A percentile compares a stretch with the other conserved stretches of the same genome.
These are phyloP conservation scores for Raphanus raphanistrum DNA, from an alignment of 345 rosid species.

Conservation along the genomic window DNA sequence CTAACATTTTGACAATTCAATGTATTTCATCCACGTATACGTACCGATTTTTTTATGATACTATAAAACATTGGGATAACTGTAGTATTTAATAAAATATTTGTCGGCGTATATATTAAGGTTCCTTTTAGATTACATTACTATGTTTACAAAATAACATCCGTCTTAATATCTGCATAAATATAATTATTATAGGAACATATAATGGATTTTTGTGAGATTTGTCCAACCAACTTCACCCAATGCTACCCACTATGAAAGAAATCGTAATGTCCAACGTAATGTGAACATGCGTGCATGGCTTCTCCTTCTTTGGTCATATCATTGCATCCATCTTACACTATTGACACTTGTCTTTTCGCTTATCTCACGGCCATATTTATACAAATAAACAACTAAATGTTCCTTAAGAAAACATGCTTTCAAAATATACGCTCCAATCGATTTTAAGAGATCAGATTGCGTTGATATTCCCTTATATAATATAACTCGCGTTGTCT, in stretches of 20 bases:
- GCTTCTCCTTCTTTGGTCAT: constrained; percentile 9
- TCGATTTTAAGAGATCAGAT: background rate
- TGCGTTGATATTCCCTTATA: constrained; percentile 19
- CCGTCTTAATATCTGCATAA: constrained; percentile 33
- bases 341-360: constrained; percentile 21
- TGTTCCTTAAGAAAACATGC: background rate
- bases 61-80: constrained; percentile 1
- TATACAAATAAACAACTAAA: background rate
- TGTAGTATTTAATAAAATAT: constrained; percentile 30
- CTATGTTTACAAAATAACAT: constrained; percentile 26
- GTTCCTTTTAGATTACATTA: constrained; percentile 47
- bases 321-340: background rate
- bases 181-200: constrained; percentile 28
- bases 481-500: background rate
- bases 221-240: constrained; percentile 95
- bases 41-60: background rate
- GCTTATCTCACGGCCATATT: constrained; percentile 8
- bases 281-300: constrained; percentile 42
- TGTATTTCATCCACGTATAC: constrained; percentile 8
- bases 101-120: constrained; percentile 46
- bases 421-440: background rate
- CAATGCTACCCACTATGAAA: constrained; percentile 78
- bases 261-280: constrained; percentile 60
- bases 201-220: constrained; percentile 35
- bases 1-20: constrained; percentile 81